These are phyloP conservation scores for Arachis stenosperma DNA, from an alignment of 306 rosid genomes.

Conservation along the genomic window DNA sequence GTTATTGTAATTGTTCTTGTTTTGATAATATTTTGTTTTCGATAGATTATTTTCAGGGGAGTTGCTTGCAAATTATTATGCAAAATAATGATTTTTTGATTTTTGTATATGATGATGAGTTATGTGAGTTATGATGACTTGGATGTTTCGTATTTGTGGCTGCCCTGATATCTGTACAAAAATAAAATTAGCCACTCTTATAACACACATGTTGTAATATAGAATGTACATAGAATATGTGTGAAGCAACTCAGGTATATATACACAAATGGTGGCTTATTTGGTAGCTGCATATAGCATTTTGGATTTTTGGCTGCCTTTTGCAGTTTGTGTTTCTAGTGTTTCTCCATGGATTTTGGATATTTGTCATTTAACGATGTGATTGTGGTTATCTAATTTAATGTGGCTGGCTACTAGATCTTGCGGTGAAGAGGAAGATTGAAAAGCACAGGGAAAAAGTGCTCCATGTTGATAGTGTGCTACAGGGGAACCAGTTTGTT, in stretches of 20 bases:
- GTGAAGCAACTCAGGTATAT: too few species aligned
- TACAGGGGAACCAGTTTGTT: slow-evolving; percentile 80
- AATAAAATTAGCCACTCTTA: too few species aligned
- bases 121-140: slow-evolving; percentile 8
- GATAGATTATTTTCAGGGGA: background rate
- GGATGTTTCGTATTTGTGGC: background rate
- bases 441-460: slow-evolving; percentile 84
- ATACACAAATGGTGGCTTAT: too few species aligned
- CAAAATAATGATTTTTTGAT: background rate
- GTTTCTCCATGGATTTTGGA: background rate
- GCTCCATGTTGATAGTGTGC: slow-evolving; percentile 67
- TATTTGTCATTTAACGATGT: slow-evolving; percentile 13
- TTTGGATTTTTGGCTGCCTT: background rate
- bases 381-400: slow-evolving; percentile 17
- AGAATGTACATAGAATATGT: too few species aligned
- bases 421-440: slow-evolving; percentile 81
- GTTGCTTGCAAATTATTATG: background rate
- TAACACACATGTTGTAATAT: too few species aligned
- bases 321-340: background rate
- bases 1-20: background rate
- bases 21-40: background rate
- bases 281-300: too few species aligned
- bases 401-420: slow-evolving; percentile 50
- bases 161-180: too few species aligned
- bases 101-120: background rate